These are phyloP conservation scores for Spizellomyces punctatus DNA, from an alignment of 192 early-diverging fungal species.

Conservation along the genomic window DNA sequence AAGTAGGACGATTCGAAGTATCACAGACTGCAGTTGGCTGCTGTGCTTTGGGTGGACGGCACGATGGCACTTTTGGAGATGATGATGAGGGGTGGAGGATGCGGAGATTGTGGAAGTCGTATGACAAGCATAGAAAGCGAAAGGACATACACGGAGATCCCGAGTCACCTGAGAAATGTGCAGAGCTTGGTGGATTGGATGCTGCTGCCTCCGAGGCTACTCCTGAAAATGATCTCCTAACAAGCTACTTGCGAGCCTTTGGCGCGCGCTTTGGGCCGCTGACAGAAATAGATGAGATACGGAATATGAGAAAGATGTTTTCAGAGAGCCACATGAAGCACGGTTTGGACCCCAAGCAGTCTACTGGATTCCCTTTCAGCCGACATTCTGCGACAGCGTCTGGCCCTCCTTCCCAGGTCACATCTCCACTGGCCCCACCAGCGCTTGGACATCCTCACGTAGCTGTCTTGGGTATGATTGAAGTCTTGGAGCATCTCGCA, in stretches of 20 bases:
- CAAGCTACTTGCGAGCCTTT: too few species aligned
- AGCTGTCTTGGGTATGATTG: conserved; percentile 13
- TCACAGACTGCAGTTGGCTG: background rate
- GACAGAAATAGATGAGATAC: too few species aligned
- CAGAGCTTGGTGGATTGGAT: background rate
- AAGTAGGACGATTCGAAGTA: background rate
- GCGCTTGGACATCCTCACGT: conserved; percentile 25
- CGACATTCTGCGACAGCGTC: too few species aligned
- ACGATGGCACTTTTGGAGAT: conserved; percentile 32
- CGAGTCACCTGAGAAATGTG: background rate
- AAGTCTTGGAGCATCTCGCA: background rate
- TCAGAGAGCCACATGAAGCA: too few species aligned
- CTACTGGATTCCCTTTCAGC: too few species aligned
- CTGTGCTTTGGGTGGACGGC: conserved; percentile 21
- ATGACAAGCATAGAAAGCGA: background rate
- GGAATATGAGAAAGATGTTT: too few species aligned
- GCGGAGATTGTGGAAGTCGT: conserved; percentile 11
- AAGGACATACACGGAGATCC: background rate
- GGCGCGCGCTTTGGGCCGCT: too few species aligned
- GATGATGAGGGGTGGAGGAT: conserved; percentile 10
- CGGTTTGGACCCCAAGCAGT: too few species aligned
- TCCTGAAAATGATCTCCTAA: too few species aligned
- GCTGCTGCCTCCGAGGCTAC: background rate
- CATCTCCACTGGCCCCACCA: too few species aligned
- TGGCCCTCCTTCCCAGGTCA: too few species aligned